Base-by-base conservation (phyloP, 108 stramenopile species). In the Conticribra guillardii region DNA sequence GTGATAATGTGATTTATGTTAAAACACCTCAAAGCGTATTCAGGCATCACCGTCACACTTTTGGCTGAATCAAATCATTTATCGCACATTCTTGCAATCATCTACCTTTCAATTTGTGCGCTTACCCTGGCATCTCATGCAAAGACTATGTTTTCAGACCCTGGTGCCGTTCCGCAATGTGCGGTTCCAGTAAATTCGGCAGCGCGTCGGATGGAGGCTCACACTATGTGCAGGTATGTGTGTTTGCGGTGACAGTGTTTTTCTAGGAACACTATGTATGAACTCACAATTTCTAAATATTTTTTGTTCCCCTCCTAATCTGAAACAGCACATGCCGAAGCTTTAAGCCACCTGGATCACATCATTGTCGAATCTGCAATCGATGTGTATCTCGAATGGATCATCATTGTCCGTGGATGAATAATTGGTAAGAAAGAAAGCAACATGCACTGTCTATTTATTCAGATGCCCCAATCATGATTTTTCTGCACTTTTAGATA, bases 331-430 rank as follows among this genome's bases (percentile, higher is more conserved):
- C 90, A 34, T 98, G 96, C 69, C 84, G 92, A 64, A 92, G 90
- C 27, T 98, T 89, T 73, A 98, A 97, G 69, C 97, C 97, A 7
- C 86, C 90, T 7, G 64, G 85, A 26, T 92, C 96, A 8, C 97
- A 98, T 73, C 97, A 98, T 69, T 98, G 97, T 83, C 78, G 96
- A n/a, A 95, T 97, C 30, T 98, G 97, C 79, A 84, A 89, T 76
- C 83, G 97, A 17, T 98, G 97, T 78, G 89, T 97, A 21, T 77
- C 82, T 19, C 49, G 92, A 52, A 97, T 98, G 97, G 97, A 92
- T 79, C 97, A 98, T 79, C 97, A 98, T 71, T 98, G 97, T 84
- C 96, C 96, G 0, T 50, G 64, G 72, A 95, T 98, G 81, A 96
- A 96, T 81, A 96, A 96, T 63, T 96, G 96, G 80, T 93, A 90